Evolutionary conservation across 2,329 filamentous ascomycete species (phyloP), one percentile per base, ranked within the genome.

Genomic region (Grosmannia serpens): DNA sequence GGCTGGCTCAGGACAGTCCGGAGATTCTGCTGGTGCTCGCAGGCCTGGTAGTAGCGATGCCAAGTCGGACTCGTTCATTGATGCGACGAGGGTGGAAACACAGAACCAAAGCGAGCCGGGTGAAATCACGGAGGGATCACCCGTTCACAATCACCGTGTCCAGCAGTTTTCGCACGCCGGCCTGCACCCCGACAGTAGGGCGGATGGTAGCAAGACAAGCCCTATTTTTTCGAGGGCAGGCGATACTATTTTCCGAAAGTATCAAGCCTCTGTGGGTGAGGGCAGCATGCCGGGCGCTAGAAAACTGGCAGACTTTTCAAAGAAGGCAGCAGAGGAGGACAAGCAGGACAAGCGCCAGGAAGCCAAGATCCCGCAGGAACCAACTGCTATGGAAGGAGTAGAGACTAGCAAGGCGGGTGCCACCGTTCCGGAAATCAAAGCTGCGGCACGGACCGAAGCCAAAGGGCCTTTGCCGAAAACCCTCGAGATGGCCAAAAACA

Each of bases 1-100:
- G 61, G 66, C 62, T 41, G 72, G 65, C 61, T 68, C 67, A 60
- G 75, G 70, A 49, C 74, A 77, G 26, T 70, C 73, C 24, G 67
- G 67, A 27, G 74, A 78, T 4, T 10, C 8, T 53, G n/a, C 20
- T 26, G 71, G 75, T n/a, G 71, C 74, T 22, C 73, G 73, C 58
- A 73, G 78, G 33, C 78, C 79, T 41, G 74, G 74, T 46, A 82
- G 79, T 66, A 80, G 79, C 61, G 79, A 79, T 61, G 75, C 74
- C 8, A 79, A 80, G 60, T 71, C 75, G 1, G 76, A 78, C 3
- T 66, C 70, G 2, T 68, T 73, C 20, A 59, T 66, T 3, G 64
- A 67, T 4, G 64, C 63, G 3, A 61, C 65, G 1, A 75, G 47
- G 70, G 70, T 9, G 68, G 73, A 52, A 64, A 71, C 29, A 70